These are phyloP conservation scores for Candida incommunis DNA, from an alignment of 805 yeast genomes.

Conservation along the genomic window DNA sequence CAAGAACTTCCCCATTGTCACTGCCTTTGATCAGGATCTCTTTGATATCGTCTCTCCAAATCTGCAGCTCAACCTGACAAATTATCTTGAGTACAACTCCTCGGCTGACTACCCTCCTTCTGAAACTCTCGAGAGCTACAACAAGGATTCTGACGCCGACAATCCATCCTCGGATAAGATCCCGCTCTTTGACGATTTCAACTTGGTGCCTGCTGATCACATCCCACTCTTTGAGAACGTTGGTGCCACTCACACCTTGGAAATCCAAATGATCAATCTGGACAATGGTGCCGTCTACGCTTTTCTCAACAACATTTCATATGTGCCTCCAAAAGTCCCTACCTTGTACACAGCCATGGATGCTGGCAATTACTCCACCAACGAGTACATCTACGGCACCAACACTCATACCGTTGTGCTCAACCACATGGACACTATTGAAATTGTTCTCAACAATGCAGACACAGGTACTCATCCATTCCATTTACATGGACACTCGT, in stretches of 20 bases:
- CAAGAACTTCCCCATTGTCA: conserved; percentile 69
- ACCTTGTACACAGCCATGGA: conserved; percentile 63
- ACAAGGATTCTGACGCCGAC: conserved; percentile 21
- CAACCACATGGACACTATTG: conserved; percentile 52
- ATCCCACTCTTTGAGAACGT: conserved; percentile 47
- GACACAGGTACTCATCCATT: conserved; percentile 95
- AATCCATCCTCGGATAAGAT: conserved; percentile 27
- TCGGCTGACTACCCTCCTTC: conserved; percentile 28
- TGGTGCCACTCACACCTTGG: conserved; percentile 50
- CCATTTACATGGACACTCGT: conserved; percentile 90
- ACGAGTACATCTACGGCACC: conserved; percentile 61
- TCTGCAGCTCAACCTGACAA: conserved; percentile 50
- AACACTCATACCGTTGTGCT: conserved; percentile 67
- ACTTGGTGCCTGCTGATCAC: conserved; percentile 48
- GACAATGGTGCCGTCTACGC: conserved; percentile 86
- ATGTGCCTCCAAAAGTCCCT: conserved; percentile 73
- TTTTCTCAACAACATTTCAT: conserved; percentile 83
- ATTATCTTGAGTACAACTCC: conserved; percentile 42
- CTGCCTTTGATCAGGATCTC: conserved; percentile 69
- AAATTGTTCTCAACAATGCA: conserved; percentile 67
- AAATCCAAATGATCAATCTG: conserved; percentile 74
- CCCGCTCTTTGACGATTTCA: conserved; percentile 61
- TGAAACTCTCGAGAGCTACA: conserved; percentile 10
- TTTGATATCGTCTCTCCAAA: conserved; percentile 60
- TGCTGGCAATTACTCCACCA: conserved; percentile 35